phyloP scores from a whole-genome alignment of 2,329 filamentous ascomycete genomes.

The Trematosphaeria pertusa region DNA sequence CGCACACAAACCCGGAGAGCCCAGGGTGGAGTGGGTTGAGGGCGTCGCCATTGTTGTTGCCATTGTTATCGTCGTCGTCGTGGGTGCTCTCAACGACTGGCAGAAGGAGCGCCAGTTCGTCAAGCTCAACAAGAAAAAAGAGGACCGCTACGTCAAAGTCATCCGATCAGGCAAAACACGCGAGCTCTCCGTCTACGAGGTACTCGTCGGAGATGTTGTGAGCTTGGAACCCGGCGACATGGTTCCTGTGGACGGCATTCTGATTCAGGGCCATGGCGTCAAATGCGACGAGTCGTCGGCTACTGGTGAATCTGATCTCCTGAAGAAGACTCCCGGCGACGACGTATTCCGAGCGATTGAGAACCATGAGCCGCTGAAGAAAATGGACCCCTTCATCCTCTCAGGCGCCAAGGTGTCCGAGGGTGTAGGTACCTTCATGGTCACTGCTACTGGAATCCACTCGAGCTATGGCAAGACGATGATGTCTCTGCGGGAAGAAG shows the following conservation, averaged over 20 bases:
- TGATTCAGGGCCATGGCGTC: constrained; percentile 71
- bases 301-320: constrained; percentile 76
- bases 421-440: constrained; percentile 77
- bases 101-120: constrained; percentile 84
- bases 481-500: constrained; percentile 78
- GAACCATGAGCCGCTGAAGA: constrained; percentile 66
- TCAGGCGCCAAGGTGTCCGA: constrained; percentile 82
- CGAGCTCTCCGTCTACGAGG: constrained; percentile 73
- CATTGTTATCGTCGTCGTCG: constrained; percentile 76
- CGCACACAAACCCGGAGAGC: constrained; percentile 57
- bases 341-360: constrained; percentile 72
- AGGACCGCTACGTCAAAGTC: constrained; percentile 76
- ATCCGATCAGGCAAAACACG: constrained; percentile 75
- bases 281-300: constrained; percentile 78
- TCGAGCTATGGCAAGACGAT: constrained; percentile 79
- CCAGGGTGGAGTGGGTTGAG: constrained; percentile 80
- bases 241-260: constrained; percentile 74
- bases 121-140: constrained; percentile 80
- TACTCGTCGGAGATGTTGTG: constrained; percentile 77
- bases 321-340: constrained; percentile 70
- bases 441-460: constrained; percentile 76
- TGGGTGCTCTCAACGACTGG: constrained; percentile 81
- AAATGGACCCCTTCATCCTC: constrained; percentile 84
- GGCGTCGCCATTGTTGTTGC: constrained; percentile 80
- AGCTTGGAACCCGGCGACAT: constrained; percentile 76